Conservation (phyloP, 2,329 filamentous ascomycete species). For the Alternaria ventricosa region DNA sequence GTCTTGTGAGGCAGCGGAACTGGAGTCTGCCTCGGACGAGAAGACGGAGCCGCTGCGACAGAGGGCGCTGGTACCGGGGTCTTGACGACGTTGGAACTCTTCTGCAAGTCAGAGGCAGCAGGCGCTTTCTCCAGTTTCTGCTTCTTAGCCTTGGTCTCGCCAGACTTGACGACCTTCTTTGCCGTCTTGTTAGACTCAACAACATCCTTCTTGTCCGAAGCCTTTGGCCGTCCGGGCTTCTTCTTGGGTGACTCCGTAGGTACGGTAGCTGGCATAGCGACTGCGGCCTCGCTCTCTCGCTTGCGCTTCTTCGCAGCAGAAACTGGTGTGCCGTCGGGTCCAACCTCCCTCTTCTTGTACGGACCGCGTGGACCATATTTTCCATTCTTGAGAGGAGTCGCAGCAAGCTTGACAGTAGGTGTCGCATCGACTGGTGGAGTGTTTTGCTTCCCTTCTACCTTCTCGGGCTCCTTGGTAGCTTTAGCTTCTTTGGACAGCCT, state of each 20-base stretch:
- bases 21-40: slow-evolving; percentile 10
- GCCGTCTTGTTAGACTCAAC: background rate
- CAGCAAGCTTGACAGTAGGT: background rate
- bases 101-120: background rate
- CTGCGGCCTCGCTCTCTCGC: slow-evolving; percentile 10
- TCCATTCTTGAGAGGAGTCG: slow-evolving; percentile 4
- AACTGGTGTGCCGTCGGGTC: background rate
- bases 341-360: slow-evolving; percentile 12
- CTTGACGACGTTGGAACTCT: background rate
- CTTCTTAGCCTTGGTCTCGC: slow-evolving; percentile 1
- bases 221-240: slow-evolving; percentile 2
- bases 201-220: background rate
- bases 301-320: slow-evolving; percentile 28
- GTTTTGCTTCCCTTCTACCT: background rate
- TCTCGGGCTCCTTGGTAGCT: background rate
- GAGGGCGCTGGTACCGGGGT: background rate
- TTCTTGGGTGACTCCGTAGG: background rate
- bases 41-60: background rate
- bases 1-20: slow-evolving; percentile 3
- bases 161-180: background rate
- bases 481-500: slow-evolving; percentile 3
- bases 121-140: background rate
- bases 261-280: background rate
- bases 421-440: slow-evolving; percentile 1
- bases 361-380: slow-evolving; percentile 6